Conservation (phyloP, 345 rosid genomes). For the Syzygium jambos region DNA sequence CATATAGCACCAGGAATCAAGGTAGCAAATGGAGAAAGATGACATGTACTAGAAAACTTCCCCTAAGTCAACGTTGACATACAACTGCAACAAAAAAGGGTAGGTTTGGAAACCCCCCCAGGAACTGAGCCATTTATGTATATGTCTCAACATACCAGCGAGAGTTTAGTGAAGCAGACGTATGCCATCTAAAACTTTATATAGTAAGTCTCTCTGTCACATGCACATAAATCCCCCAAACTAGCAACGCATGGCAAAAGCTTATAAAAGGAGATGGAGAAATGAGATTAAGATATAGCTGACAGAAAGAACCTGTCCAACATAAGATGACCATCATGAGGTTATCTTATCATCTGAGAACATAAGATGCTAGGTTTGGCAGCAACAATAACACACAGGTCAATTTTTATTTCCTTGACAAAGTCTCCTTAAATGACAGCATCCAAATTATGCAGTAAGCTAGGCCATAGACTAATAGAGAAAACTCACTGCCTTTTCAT, state of each 20-base stretch:
- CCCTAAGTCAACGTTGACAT: not conserved
- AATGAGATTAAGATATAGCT: not conserved
- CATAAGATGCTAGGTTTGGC: not conserved
- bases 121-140: not conserved
- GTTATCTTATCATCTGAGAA: not conserved
- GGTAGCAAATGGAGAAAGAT: not conserved
- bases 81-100: not conserved
- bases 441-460: not conserved
- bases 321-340: not conserved
- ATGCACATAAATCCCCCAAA: not conserved
- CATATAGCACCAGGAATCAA: not conserved
- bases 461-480: not conserved
- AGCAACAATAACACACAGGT: not conserved
- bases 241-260: not conserved
- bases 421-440: not conserved
- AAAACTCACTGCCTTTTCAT: conserved; percentile 63
- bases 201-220: not conserved
- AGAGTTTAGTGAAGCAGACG: not conserved
- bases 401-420: not conserved
- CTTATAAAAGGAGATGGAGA: not conserved
- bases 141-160: not conserved
- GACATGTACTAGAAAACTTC: not conserved
- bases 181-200: not conserved
- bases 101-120: not conserved
- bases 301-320: not conserved